These are phyloP conservation scores for Leccinum rimulosum DNA, from an alignment of 768 basidiomycete species.

Conservation along the genomic window DNA sequence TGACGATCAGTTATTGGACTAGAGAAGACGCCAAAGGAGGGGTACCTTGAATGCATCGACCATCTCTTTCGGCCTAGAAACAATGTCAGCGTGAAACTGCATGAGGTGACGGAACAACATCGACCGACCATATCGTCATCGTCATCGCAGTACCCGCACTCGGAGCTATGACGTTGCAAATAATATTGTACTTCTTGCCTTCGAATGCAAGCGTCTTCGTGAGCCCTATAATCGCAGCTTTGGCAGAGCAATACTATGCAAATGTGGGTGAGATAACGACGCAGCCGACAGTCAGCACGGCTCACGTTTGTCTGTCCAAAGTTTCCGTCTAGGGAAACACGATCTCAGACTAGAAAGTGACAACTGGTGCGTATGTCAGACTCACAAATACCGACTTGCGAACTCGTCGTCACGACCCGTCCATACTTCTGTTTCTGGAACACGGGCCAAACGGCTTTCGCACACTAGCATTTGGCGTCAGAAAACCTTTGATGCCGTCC, in stretches of 20 bases:
- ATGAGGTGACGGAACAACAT: conserved; percentile 19
- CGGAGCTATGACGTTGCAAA: conserved; percentile 86
- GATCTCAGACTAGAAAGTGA: neutral
- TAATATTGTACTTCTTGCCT: conserved; percentile 86
- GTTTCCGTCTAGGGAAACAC: conserved; percentile 69
- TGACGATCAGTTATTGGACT: neutral
- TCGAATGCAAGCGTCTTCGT: conserved; percentile 91
- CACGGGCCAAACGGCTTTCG: conserved; percentile 92
- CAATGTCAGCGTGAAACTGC: neutral
- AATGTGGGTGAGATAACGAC: neutral
- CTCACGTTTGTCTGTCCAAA: conserved; percentile 90
- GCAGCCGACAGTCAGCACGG: neutral
- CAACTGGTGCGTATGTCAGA: conserved; percentile 10
- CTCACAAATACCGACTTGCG: conserved; percentile 89
- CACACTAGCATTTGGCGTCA: conserved; percentile 54
- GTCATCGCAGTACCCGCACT: conserved; percentile 93
- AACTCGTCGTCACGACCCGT: conserved; percentile 91
- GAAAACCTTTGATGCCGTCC: neutral
- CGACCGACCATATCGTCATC: conserved; percentile 61
- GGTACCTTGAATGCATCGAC: conserved; percentile 83
- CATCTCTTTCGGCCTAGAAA: conserved; percentile 71
- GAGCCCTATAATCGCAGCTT: conserved; percentile 86
- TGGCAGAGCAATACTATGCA: conserved; percentile 82
- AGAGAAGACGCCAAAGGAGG: neutral
- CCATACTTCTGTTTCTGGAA: conserved; percentile 98